Evolutionary conservation across 495 filamentous ascomycete genomes (phyloP).

Genomic region (Aspergillus steynii): DNA sequence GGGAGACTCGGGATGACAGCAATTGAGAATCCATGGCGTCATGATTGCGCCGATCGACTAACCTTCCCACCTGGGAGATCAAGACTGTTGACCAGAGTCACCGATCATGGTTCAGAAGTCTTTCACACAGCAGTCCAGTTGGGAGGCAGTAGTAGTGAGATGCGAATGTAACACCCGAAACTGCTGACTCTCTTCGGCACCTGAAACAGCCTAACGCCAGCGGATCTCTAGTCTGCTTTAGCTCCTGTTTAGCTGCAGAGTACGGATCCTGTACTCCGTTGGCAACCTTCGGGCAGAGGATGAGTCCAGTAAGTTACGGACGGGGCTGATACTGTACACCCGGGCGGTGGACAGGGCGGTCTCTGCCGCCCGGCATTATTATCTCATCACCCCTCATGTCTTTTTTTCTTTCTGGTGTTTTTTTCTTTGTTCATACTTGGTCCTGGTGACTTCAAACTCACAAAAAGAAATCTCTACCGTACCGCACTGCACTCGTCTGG

Average conservation of each 20-base stretch:
- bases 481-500: not conserved
- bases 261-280: not conserved
- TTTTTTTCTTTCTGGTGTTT: not conserved
- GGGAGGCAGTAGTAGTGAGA: no score
- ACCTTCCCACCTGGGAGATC: no score
- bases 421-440: not conserved
- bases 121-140: no score
- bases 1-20: not conserved
- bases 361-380: not conserved
- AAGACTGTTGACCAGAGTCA: no score
- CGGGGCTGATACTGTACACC: no score
- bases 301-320: no score
- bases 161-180: not conserved
- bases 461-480: not conserved
- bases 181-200: not conserved
- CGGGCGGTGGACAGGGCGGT: not conserved
- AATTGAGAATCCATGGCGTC: not conserved
- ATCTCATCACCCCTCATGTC: not conserved
- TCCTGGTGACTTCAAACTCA: not conserved
- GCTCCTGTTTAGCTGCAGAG: not conserved
- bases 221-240: not conserved
- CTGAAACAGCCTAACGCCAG: not conserved
- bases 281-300: no score
- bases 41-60: no score
- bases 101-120: no score